Conservation (phyloP, 2,329 filamentous ascomycete genomes). For the Clonostachys byssicola region DNA sequence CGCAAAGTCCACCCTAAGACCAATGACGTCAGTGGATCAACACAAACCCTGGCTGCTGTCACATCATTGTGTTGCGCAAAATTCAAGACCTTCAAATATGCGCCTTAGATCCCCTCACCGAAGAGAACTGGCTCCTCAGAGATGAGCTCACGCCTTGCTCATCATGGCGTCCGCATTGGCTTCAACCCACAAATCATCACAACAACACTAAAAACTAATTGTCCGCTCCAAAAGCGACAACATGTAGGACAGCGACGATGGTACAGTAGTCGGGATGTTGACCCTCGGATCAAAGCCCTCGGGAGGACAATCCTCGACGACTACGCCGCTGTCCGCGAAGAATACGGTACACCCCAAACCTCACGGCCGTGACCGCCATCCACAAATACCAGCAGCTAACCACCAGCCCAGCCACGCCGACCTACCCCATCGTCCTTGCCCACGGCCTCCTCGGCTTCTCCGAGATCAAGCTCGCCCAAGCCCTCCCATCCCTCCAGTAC, state of each 20-base stretch:
- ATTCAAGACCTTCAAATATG: no score
- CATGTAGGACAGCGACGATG: not conserved
- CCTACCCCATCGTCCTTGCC: constrained; percentile 59
- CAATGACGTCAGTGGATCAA: no score
- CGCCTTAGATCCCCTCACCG: not conserved
- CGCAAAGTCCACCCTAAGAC: no score
- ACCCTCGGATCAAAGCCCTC: constrained; percentile 26
- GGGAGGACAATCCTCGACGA: constrained; percentile 39
- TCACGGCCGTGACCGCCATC: not conserved
- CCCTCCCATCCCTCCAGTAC: constrained; percentile 55
- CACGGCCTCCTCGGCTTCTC: constrained; percentile 63
- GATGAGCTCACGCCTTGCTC: no score
- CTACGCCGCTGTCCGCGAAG: constrained; percentile 36
- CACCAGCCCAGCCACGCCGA: constrained; percentile 41
- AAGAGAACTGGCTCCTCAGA: not conserved
- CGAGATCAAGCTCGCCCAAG: constrained; percentile 45
- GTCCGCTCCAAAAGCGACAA: not conserved
- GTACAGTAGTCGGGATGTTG: not conserved
- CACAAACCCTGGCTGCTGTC: no score
- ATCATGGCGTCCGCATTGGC: no score
- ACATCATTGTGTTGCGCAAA: no score
- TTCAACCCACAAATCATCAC: not conserved
- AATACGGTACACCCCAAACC: constrained; percentile 31
- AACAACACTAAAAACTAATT: not conserved
- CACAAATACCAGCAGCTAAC: not conserved